phyloP scores from a whole-genome alignment of 2,329 filamentous ascomycete species.

The Botrytis elliptica region DNA sequence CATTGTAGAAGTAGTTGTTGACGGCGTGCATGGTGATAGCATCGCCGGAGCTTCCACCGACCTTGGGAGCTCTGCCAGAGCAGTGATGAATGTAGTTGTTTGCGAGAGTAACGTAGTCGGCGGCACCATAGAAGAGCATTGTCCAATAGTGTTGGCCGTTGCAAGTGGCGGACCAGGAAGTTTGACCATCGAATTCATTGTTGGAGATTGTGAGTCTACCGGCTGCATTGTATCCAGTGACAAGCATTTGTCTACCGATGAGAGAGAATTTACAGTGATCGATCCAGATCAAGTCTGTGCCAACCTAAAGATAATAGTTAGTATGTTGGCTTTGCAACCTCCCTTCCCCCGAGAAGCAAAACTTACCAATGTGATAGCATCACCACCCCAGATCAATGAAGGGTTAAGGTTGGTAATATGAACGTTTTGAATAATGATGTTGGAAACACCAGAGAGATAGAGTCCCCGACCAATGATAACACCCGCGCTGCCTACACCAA shows the following conservation, averaged over 20 bases:
- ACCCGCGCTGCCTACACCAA: slow-evolving; percentile 29
- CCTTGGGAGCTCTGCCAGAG: slow-evolving; percentile 45
- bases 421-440: slow-evolving; percentile 35
- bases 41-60: slow-evolving; percentile 35
- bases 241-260: slow-evolving; percentile 43
- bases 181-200: slow-evolving; percentile 46
- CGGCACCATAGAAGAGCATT: slow-evolving; percentile 42
- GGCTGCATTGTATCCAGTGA: slow-evolving; percentile 38
- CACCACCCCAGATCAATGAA: slow-evolving; percentile 42
- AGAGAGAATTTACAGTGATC: slow-evolving; percentile 39
- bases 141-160: slow-evolving; percentile 49
- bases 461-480: slow-evolving; percentile 35
- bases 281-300: slow-evolving; percentile 40
- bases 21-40: slow-evolving; percentile 42
- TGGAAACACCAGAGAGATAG: slow-evolving; percentile 29
- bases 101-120: slow-evolving; percentile 43
- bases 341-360: neutral
- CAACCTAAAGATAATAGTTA: slow-evolving; percentile 21
- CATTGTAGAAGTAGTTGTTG: slow-evolving; percentile 44
- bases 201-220: slow-evolving; percentile 47
- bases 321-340: neutral
- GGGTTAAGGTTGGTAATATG: slow-evolving; percentile 40
- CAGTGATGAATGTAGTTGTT: slow-evolving; percentile 46
- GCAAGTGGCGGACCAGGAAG: slow-evolving; percentile 45
- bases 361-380: slow-evolving; percentile 38